These are phyloP conservation scores for Fusarium musae DNA, from an alignment of 2,329 filamentous ascomycete species.

Conservation along the genomic window DNA sequence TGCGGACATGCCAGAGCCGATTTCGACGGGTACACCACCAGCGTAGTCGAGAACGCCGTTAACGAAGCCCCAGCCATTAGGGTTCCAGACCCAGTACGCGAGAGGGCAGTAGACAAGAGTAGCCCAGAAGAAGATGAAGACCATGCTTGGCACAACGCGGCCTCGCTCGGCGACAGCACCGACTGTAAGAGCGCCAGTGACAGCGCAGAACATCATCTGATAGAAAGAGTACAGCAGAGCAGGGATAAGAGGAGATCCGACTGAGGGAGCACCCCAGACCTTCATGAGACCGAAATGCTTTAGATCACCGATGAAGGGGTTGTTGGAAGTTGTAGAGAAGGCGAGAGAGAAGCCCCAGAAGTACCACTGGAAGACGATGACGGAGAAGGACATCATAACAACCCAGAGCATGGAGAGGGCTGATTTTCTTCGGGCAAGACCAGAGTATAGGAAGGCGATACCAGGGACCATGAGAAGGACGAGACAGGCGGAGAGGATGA, in stretches of 20 bases:
- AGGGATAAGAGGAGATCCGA: constrained; percentile 87
- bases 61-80: constrained; percentile 90
- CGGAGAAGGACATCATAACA: constrained; percentile 90
- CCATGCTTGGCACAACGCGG: constrained; percentile 90
- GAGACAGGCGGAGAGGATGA: constrained; percentile 89
- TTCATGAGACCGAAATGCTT: constrained; percentile 89
- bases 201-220: constrained; percentile 98
- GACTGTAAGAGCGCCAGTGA: constrained; percentile 90
- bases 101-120: constrained; percentile 97
- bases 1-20: constrained; percentile 91
- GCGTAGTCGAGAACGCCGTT: constrained; percentile 97
- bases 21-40: constrained; percentile 96
- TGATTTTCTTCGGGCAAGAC: constrained; percentile 96
- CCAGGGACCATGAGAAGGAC: constrained; percentile 97
- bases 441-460: constrained; percentile 97
- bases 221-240: constrained; percentile 95
- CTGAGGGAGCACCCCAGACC: constrained; percentile 84
- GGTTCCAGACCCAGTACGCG: constrained; percentile 96
- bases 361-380: constrained; percentile 98
- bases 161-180: constrained; percentile 95
- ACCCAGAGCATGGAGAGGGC: constrained; percentile 98
- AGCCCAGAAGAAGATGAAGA: constrained; percentile 96
- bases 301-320: constrained; percentile 91
- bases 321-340: constrained; percentile 83
- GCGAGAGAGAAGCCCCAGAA: constrained; percentile 99